Evolutionary conservation across 2,329 filamentous ascomycete genomes (phyloP).

Genomic region (Colletotrichum sp.): DNA sequence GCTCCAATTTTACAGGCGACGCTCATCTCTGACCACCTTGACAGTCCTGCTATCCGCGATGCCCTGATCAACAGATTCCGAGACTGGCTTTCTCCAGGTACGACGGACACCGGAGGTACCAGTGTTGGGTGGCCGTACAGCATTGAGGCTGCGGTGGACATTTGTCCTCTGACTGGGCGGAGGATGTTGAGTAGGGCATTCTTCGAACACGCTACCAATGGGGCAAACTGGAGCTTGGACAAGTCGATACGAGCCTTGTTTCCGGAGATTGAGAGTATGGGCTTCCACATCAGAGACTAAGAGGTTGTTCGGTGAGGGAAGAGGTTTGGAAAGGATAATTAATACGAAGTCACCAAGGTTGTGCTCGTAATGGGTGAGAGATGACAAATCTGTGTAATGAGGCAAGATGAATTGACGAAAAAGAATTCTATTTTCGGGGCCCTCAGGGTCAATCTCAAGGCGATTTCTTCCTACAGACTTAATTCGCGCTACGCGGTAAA

Average conservation of each 20-base stretch:
- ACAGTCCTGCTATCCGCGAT: conserved; percentile 3
- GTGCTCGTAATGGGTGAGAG: not conserved
- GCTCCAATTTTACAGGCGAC: too few species aligned
- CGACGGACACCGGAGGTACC: conserved; percentile 4
- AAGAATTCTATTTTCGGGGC: not conserved
- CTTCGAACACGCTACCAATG: conserved; percentile 8
- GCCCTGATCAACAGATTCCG: conserved; percentile 7
- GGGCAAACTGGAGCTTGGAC: conserved; percentile 9
- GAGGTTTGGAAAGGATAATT: too few species aligned
- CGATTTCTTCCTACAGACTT: not conserved
- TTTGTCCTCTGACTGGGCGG: conserved; percentile 1
- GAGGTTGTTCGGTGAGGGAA: too few species aligned
- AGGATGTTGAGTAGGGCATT: conserved; percentile 8
- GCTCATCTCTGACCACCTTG: too few species aligned
- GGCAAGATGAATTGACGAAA: not conserved
- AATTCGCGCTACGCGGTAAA: not conserved
- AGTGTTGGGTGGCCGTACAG: conserved; percentile 14
- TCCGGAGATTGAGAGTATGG: conserved; percentile 12
- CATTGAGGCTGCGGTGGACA: conserved; percentile 5
- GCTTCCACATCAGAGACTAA: not conserved
- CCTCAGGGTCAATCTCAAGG: not conserved
- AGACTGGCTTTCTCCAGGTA: conserved; percentile 10
- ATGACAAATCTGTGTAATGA: not conserved
- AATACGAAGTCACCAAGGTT: not conserved
- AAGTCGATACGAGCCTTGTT: conserved; percentile 1